Conservation (phyloP, 441 rosid species). For the Viola pubescens region DNA sequence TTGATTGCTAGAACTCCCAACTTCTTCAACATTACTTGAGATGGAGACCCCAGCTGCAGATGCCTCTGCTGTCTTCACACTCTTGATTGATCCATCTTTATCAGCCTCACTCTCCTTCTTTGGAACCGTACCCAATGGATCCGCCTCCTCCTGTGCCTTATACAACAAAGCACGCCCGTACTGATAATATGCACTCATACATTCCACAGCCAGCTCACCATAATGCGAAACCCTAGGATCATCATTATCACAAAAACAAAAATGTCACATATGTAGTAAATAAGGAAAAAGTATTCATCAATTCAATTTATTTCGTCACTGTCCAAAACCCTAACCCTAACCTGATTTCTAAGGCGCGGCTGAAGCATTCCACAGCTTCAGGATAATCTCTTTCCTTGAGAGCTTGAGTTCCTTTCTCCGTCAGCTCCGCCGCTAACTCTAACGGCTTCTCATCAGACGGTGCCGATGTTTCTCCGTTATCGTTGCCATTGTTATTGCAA, state of each 20-base stretch:
- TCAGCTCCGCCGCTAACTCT: conserved; percentile 52
- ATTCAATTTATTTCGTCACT: neutral
- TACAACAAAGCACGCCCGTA: conserved; percentile 72
- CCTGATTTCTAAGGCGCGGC: conserved; percentile 92
- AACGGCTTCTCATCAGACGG: conserved; percentile 35
- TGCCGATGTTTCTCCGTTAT: conserved; percentile 37
- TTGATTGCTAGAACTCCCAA: conserved; percentile 39
- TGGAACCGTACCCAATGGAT: conserved; percentile 67
- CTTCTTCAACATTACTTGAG: conserved; percentile 39
- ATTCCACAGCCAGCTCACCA: conserved; percentile 71
- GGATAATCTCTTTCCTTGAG: conserved; percentile 49
- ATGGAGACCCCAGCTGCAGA: conserved; percentile 37
- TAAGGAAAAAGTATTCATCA: neutral
- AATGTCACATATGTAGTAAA: neutral
- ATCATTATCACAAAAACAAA: neutral
- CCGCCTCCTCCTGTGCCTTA: conserved; percentile 88
- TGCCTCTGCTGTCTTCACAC: conserved; percentile 41
- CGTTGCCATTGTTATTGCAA: conserved; percentile 30
- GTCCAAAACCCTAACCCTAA: conserved; percentile 18
- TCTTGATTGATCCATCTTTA: conserved; percentile 37
- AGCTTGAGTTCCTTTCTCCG: conserved; percentile 49
- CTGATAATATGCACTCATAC: conserved; percentile 56
- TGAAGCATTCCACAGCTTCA: conserved; percentile 80
- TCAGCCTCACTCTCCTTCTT: conserved; percentile 46
- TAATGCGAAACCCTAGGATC: conserved; percentile 44